These are phyloP conservation scores for Arachis monticola DNA, from an alignment of 331 rosid genomes.

Conservation along the genomic window DNA sequence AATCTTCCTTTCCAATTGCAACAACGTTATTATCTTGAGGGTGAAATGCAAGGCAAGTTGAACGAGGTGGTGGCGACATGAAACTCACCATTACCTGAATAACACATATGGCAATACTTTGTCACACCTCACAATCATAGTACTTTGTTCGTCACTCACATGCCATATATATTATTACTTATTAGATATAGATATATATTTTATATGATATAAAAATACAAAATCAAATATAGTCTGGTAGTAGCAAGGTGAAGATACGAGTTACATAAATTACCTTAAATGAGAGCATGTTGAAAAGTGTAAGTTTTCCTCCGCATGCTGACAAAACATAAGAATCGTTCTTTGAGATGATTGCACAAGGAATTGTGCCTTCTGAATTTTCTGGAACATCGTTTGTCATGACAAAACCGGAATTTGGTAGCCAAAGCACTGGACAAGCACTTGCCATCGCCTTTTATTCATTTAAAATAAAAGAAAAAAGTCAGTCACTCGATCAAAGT, in stretches of 20 bases:
- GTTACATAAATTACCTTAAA: too few species aligned
- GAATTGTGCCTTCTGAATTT: slow-evolving; percentile 57
- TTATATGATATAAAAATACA: too few species aligned
- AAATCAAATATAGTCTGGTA: slow-evolving; percentile 13
- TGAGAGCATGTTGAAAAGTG: slow-evolving; percentile 79
- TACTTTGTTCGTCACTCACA: too few species aligned
- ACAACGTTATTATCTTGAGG: slow-evolving; percentile 74
- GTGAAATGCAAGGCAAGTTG: slow-evolving; percentile 72
- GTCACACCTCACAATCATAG: slow-evolving; percentile 10
- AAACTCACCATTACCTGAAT: slow-evolving; percentile 64
- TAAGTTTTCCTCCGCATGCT: slow-evolving; percentile 77
- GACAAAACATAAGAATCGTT: slow-evolving; percentile 85
- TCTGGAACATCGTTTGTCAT: slow-evolving; percentile 65
- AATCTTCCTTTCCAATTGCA: slow-evolving; percentile 81
- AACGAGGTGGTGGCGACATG: slow-evolving; percentile 76
- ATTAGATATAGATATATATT: too few species aligned
- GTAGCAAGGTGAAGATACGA: slow-evolving; percentile 11
- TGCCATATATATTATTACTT: too few species aligned
- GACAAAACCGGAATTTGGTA: slow-evolving; percentile 63
- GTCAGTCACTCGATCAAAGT: slow-evolving; percentile 20
- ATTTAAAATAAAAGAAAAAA: neutral
- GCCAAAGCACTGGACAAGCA: slow-evolving; percentile 62
- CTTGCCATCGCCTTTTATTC: slow-evolving; percentile 63
- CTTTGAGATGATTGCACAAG: slow-evolving; percentile 79
- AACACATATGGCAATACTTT: slow-evolving; percentile 11